Base-by-base conservation (phyloP, 1,284 basidiomycete species). In the Kwoniella shivajii region DNA sequence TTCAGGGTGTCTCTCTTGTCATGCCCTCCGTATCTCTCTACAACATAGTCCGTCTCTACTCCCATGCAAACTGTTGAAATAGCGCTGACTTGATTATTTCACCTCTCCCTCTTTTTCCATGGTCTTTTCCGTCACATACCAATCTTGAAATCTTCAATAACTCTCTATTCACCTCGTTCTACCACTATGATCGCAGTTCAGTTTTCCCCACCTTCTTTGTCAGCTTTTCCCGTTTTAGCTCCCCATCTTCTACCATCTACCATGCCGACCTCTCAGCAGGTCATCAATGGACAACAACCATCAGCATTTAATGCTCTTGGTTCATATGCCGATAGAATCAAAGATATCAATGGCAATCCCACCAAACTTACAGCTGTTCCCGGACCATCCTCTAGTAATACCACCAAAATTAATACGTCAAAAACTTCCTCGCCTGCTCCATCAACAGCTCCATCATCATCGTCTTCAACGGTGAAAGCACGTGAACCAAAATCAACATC, bases 251-350 rank as follows among this genome's bases (percentile, higher is more conserved):
- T 16, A 27, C 24, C 31, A 13, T 45, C 38, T 53, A 55, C 33
- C 26, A 68, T 68, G 65, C 55, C 67, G 27, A 33, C 47, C 26
- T 39, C 52, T 13, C 50, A 43, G 34, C 46, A 54, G 41, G 26
- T 31, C 24, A 14, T 31, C 22, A 54, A 53, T 37, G 50, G 38
- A 33, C 55, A 46, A 38, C 44, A 63, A 27, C 61, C 65, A 30
- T 72, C 72, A 31, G 73, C 74, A 11, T 76, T 76, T 64, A 69
- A 73, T 48, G 71, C 73, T 11, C 68, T 76, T 6, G 74, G 73
- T 37, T 76, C 74, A 2, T 76, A 75, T 49, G 74, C 74, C 56
- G 74, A 75, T 50, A 57, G 70, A 18, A 75, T 72, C 58, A 72
- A 71, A 56, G 66, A 72, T 38, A 54, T 50, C 37, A 56, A 60